Evolutionary conservation across 2,329 filamentous ascomycete genomes (phyloP).

Genomic region (Scopulariopsis brevicaulis): DNA sequence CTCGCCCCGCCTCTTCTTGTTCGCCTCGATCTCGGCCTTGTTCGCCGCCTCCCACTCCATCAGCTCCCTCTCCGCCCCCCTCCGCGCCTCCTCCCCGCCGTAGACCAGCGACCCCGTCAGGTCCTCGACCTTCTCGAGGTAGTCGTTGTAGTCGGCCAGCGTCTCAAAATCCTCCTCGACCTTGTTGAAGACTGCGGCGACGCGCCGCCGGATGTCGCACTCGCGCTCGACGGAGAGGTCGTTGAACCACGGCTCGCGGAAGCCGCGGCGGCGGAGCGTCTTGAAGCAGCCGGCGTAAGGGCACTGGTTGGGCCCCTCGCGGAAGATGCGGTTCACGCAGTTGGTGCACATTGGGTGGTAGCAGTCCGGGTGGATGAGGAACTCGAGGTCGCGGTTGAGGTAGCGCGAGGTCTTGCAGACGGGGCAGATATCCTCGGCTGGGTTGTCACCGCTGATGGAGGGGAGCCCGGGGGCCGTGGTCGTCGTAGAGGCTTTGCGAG

Average conservation of each 20-base stretch:
- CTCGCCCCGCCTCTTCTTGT: conserved; percentile 40
- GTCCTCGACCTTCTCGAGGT: conserved; percentile 84
- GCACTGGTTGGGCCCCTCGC: conserved; percentile 80
- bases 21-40: conserved; percentile 53
- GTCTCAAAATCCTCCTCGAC: conserved; percentile 84
- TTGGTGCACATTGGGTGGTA: conserved; percentile 98
- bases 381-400: conserved; percentile 86
- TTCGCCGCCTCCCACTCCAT: conserved; percentile 62
- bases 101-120: conserved; percentile 81
- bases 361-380: conserved; percentile 95
- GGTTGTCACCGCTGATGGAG: conserved; percentile 14
- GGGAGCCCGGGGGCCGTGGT: conserved; percentile 6
- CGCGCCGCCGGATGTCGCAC: conserved; percentile 77
- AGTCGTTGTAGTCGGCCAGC: conserved; percentile 78
- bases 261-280: conserved; percentile 75
- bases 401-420: conserved; percentile 96
- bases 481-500: conserved; percentile 18
- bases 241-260: conserved; percentile 80
- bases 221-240: conserved; percentile 84
- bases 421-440: conserved; percentile 66
- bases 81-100: conserved; percentile 52
- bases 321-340: conserved; percentile 91
- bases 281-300: conserved; percentile 81
- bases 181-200: conserved; percentile 73
- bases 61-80: conserved; percentile 30